Base-by-base conservation (phyloP, 306 rosid genomes). In the Prunus campanulata region DNA sequence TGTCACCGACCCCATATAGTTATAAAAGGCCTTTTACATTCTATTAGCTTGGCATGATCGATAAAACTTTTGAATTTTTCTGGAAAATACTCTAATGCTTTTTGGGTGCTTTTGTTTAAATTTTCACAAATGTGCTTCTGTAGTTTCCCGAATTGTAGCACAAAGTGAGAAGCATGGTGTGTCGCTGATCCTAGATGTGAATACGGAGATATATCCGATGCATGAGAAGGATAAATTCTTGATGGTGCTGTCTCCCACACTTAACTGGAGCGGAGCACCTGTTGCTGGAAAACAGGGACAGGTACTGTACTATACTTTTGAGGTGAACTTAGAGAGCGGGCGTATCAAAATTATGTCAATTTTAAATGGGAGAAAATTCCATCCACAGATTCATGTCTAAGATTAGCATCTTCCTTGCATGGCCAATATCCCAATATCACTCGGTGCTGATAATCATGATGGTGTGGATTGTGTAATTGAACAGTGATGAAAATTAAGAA, bases 171-270 rank as follows among this genome's bases (percentile, higher is more conserved):
- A 90, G 84, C 71, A 73, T 70, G 90, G 77, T 76, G 90, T 87
- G 85, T 11, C 73, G 77, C 78, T 92, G 88, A 90, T 74, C 50
- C 86, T 92, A 35, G 97, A 95, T 77, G 90, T 92, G 72, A 90
- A 92, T 78, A 84, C 96, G 0, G 95, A 95, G 84, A 85, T 95
- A 78, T 95, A 91, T 86, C 96, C 96, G 10, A 77, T 92, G 77
- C 81, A 70, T 7, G 75, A 78, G 83, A 81, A 81, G 22, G 97
- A 95, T 25, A 87, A 81, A 70, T 88, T 90, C 76, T 67, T 90
- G 83, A 81, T 95, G 95, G 91, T 85, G 30, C 50, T 92, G 71
- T 81, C 97, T 71, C 93, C 96, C 27, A 82, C 96, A 4, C 89
- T 92, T 44, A 83, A 88, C 86, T 87, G 84, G 78, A 81, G 55